Base-by-base conservation (phyloP, 441 rosid species). In the Eruca vesicaria region DNA sequence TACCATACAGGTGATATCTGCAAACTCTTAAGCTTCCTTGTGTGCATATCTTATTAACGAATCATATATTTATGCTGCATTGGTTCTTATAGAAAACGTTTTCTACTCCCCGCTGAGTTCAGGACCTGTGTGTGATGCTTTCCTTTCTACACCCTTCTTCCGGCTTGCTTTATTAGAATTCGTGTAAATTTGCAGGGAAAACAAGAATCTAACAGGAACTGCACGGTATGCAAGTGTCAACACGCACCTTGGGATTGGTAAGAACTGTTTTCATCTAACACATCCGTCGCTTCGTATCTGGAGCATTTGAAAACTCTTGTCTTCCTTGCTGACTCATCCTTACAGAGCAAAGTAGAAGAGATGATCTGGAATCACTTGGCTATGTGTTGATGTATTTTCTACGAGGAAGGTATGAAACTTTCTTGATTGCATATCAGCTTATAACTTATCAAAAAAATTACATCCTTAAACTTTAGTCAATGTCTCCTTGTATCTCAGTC, bases 261-360 rank as follows among this genome's bases (percentile, higher is more conserved):
- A 75, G 85, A 77, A 63, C 66, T 23, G 45, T 20, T 64, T 64
- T 61, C 71, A 1, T 72, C 21, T 23, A 23, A 23, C 26, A 23
- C 26, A 23, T 23, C 26, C 26, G 26, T 23, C 2, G 26, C 26
- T 23, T 23, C 3, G 2, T 23, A 3, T 23, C 26, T 23, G 26
- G 3, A 23, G 26, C 26, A 23, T 36, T 26, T 18, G 56, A 75
- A 20, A 71, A 79, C 67, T 35, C 14, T 23, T 59, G 16, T 66
- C 31, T 59, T 50, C 58, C 29, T 28, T 62, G 55, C 77, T 78
- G 55, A 73, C 55, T 61, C 26, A 23, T 23, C 55, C 20, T 48
- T 81, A 32, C 86, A 87, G 87, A 87, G 78, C 90, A 87, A 85
- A 87, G 90, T 82, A 82, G 90, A 82, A 82, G 90, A 79, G 90